phyloP scores from a whole-genome alignment of 331 rosid species.

The Malus hybrid region DNA sequence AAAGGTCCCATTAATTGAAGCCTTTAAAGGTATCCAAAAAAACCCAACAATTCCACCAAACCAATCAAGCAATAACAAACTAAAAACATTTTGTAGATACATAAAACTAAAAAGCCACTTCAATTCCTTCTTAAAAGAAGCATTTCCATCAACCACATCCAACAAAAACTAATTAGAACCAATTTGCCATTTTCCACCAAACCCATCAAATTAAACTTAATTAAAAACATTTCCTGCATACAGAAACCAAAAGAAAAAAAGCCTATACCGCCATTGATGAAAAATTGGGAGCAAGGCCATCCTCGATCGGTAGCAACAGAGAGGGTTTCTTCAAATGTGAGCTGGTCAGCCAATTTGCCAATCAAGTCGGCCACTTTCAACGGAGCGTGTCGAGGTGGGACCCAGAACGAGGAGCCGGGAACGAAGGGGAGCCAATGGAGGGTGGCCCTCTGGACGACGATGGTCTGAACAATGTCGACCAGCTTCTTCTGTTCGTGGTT shows the following conservation, averaged over 20 bases:
- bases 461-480: conserved; percentile 50
- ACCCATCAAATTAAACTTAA: not conserved
- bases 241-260: not conserved
- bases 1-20: not conserved
- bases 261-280: conserved; percentile 29
- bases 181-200: not conserved
- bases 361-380: conserved; percentile 45
- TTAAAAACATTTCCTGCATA: not conserved
- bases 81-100: not conserved
- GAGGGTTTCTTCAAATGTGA: conserved; percentile 38
- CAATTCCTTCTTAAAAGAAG: too few relatives aligned
- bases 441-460: conserved; percentile 56
- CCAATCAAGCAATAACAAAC: not conserved
- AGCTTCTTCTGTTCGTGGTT: conserved; percentile 19
- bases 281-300: conserved; percentile 56
- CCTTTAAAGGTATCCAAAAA: not conserved
- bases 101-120: not conserved
- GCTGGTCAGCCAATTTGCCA: conserved; percentile 22
- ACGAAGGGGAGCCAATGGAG: conserved; percentile 89
- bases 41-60: not conserved
- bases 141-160: not conserved
- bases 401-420: conserved; percentile 95
- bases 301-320: conserved; percentile 42
- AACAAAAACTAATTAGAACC: not conserved
- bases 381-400: conserved; percentile 56